phyloP scores from a whole-genome alignment of 352 stramenopile genomes.

The Phytopythium helicoides region DNA sequence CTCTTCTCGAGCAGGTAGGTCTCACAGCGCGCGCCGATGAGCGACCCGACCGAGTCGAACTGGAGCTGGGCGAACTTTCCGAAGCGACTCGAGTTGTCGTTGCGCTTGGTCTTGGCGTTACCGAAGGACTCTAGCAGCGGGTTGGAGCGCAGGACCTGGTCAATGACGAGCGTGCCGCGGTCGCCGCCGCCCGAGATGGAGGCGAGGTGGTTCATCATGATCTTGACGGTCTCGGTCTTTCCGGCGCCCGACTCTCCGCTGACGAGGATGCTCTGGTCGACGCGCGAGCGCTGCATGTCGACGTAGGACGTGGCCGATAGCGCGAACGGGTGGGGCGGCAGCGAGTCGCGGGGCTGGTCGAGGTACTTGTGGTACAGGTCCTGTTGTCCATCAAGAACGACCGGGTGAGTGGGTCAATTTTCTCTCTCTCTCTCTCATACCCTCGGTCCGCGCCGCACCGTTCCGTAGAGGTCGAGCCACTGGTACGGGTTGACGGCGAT shows the following conservation, averaged over 20 bases:
- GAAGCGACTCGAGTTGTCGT: slow-evolving; percentile 96
- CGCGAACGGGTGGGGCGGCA: slow-evolving; percentile 73
- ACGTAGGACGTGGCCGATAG: slow-evolving; percentile 67
- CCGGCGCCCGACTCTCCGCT: slow-evolving; percentile 87
- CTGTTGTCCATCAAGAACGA: too few relatives aligned
- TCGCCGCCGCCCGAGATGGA: slow-evolving; percentile 48
- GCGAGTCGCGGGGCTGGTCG: slow-evolving; percentile 32
- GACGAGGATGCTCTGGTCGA: slow-evolving; percentile 87
- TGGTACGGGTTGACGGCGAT: slow-evolving; percentile 97
- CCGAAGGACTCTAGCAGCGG: slow-evolving; percentile 98
- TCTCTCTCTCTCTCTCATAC: too few relatives aligned
- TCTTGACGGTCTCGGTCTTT: slow-evolving; percentile 95
- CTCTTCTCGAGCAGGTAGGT: slow-evolving; percentile 97
- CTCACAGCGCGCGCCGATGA: slow-evolving; percentile 89
- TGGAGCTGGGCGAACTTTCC: slow-evolving; percentile 97
- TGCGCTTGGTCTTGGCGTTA: slow-evolving; percentile 96
- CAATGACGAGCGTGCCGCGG: slow-evolving; percentile 70
- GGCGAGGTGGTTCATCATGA: slow-evolving; percentile 86
- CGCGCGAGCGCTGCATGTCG: slow-evolving; percentile 47
- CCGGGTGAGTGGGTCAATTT: too few relatives aligned
- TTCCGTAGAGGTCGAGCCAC: slow-evolving; percentile 84
- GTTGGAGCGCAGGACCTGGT: slow-evolving; percentile 95
- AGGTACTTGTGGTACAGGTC: slow-evolving; percentile 73
- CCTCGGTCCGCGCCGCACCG: too few relatives aligned
- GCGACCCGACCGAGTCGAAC: slow-evolving; percentile 79